phyloP scores from a whole-genome alignment of 83 land plant species.

The Picea abies region DNA sequence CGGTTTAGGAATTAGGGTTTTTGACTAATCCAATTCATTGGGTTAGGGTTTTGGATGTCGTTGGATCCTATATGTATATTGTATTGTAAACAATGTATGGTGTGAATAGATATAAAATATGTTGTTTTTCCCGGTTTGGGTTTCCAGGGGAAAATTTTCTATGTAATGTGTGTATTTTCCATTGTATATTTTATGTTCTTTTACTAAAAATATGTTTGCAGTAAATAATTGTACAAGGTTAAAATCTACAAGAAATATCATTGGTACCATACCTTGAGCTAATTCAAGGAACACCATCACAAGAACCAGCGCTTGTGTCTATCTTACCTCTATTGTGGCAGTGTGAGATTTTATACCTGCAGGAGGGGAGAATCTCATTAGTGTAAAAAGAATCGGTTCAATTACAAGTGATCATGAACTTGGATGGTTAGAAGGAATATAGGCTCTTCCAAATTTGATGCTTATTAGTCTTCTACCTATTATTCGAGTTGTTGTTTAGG shows the following conservation, averaged over 20 bases:
- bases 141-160: too few relatives aligned
- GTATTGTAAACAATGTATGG: too few relatives aligned
- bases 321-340: constrained; percentile 36
- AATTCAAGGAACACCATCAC: background rate
- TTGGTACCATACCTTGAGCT: constrained; percentile 11
- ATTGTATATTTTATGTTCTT: too few relatives aligned
- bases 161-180: too few relatives aligned
- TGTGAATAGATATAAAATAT: too few relatives aligned
- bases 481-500: constrained; percentile 30
- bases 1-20: too few relatives aligned
- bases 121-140: too few relatives aligned
- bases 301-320: constrained; percentile 35
- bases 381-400: background rate
- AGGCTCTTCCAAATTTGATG: constrained; percentile 18
- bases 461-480: constrained; percentile 23
- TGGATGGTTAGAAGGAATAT: constrained; percentile 26
- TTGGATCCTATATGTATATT: too few relatives aligned
- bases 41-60: too few relatives aligned
- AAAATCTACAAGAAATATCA: constrained; percentile 20
- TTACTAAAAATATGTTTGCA: too few relatives aligned
- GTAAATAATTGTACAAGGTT: too few relatives aligned
- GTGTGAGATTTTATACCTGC: constrained; percentile 37
- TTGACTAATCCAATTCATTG: too few relatives aligned
- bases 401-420: constrained; percentile 16
- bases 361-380: constrained; percentile 20